Percentiles rank a stretch among this genome's conserved stretches.
phyloP scores from a whole-genome alignment of 1,284 basidiomycete genomes.

The Pterulicium gracile region DNA sequence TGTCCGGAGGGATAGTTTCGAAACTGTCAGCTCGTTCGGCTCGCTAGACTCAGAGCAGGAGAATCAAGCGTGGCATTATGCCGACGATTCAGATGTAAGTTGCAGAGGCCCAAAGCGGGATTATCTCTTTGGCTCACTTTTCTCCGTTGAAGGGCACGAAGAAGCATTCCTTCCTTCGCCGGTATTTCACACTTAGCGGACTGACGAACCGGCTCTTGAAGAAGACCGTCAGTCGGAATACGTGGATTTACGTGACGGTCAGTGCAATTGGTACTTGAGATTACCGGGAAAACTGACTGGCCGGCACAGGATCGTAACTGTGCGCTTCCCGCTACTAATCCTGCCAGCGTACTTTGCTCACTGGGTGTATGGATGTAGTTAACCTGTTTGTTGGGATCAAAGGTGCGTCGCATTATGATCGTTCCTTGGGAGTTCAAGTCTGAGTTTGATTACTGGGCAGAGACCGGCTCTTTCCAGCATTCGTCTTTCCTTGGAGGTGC shows the following conservation, averaged over 20 bases:
- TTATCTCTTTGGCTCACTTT: background rate
- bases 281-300: background rate
- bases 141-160: conserved; percentile 17
- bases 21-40: conserved; percentile 11
- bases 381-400: conserved; percentile 70
- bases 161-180: conserved; percentile 28
- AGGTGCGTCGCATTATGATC: conserved; percentile 17
- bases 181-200: conserved; percentile 41
- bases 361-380: conserved; percentile 27
- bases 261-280: conserved; percentile 12
- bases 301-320: conserved; percentile 34
- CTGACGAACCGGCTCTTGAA: conserved; percentile 45
- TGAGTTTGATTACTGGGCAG: conserved; percentile 12
- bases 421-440: background rate
- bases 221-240: conserved; percentile 52
- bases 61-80: conserved; percentile 41
- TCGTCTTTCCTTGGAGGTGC: conserved; percentile 52
- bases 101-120: background rate
- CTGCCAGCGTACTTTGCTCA: background rate
- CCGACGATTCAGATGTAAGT: conserved; percentile 17
- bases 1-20: conserved; percentile 18
- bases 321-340: conserved; percentile 14
- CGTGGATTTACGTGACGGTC: conserved; percentile 62
- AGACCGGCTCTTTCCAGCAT: conserved; percentile 59
- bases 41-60: conserved; percentile 17